phyloP scores from a whole-genome alignment of 306 rosid genomes.

The Castanopsis chinensis region DNA sequence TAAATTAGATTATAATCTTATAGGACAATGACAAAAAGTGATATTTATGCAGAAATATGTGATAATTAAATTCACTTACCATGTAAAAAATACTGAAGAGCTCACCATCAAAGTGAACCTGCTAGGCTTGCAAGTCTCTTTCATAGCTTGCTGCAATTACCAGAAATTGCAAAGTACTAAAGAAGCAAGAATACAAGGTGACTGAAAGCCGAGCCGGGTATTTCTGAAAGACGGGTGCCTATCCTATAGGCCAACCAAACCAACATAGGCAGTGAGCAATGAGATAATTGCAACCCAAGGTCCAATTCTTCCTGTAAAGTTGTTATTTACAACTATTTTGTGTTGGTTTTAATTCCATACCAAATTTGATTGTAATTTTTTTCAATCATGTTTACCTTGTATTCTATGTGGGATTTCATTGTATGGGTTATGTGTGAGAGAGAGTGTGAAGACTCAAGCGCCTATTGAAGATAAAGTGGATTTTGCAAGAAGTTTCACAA shows the following conservation, averaged over 20 bases:
- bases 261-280: constrained; percentile 63
- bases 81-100: constrained; percentile 46
- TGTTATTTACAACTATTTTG: no score
- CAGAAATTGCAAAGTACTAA: constrained; percentile 44
- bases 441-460: no score
- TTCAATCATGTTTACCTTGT: no score
- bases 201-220: constrained; percentile 48
- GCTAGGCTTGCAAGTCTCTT: constrained; percentile 42
- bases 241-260: constrained; percentile 64
- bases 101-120: constrained; percentile 38
- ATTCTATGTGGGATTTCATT: no score
- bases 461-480: no score
- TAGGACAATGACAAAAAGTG: background rate
- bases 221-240: constrained; percentile 42
- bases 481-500: no score
- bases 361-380: no score
- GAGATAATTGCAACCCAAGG: constrained; percentile 61
- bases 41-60: constrained; percentile 9
- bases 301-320: constrained; percentile 35
- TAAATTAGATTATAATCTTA: background rate
- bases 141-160: constrained; percentile 36
- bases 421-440: no score
- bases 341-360: no score
- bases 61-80: constrained; percentile 33
- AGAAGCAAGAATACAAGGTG: constrained; percentile 50